These are phyloP conservation scores for Beta lomatogona DNA, from an alignment of 179 eudicot species.

Conservation along the genomic window DNA sequence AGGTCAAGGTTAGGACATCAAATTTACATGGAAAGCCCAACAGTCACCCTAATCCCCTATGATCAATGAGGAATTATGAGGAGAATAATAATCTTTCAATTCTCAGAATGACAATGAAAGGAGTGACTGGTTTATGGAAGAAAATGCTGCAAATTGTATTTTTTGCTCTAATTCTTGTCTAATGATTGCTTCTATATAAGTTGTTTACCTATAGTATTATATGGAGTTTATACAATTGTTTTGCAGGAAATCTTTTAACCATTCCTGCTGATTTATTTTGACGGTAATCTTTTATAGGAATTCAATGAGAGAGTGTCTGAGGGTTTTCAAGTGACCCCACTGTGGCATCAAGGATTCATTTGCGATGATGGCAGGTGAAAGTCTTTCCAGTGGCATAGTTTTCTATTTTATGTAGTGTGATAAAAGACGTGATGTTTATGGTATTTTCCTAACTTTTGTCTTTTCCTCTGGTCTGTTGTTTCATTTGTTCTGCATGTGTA, in stretches of 20 bases:
- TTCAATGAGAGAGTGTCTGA: slow-evolving; percentile 68
- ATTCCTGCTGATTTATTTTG: neutral
- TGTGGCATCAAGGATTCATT: slow-evolving; percentile 95
- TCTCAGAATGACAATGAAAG: neutral
- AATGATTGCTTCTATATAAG: neutral
- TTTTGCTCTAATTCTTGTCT: neutral
- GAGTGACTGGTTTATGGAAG: neutral
- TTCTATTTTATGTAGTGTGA: neutral
- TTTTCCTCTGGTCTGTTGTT: neutral
- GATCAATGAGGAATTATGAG: neutral
- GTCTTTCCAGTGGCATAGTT: slow-evolving; percentile 4
- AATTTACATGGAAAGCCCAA: neutral
- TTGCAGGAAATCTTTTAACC: neutral
- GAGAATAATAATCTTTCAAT: neutral
- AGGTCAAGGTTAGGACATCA: neutral
- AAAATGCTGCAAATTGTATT: slow-evolving; percentile 2
- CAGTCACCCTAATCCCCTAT: neutral
- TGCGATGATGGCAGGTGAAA: slow-evolving; percentile 94
- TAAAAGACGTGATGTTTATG: neutral
- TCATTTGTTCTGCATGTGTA: neutral
- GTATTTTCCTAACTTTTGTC: neutral
- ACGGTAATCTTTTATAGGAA: slow-evolving; percentile 46
- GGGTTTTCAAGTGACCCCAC: slow-evolving; percentile 95
- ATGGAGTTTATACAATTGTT: neutral
- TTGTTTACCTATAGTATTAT: neutral